Base-by-base conservation (phyloP, 345 rosid genomes). In the Populus pruinosa region DNA sequence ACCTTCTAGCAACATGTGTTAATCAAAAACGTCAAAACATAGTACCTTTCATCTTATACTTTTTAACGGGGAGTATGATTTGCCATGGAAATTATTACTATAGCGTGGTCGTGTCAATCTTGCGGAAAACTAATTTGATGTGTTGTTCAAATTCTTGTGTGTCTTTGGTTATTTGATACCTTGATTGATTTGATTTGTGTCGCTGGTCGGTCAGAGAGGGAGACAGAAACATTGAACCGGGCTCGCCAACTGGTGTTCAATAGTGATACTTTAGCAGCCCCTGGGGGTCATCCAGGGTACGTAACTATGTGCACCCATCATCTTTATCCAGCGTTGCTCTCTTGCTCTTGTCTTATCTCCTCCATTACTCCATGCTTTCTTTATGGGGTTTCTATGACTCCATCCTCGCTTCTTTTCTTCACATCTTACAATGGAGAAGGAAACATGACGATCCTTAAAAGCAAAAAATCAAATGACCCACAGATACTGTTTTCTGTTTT, bases 211-310 rank as follows among this genome's bases (percentile, higher is more conserved):
- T 80, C 90, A 96, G 99, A 96, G 82, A 91, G 98, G 71, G 99
- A 96, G 91, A 94, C 98, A 77, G 99, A 96, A 84, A 91, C 97
- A 69, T 90, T 96, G 87, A 96, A 91, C 90, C 90, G 90, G 67
- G 99, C 99, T 87, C 98, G 98, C 82, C 97, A 94, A 90, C 88
- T 96, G 82, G 97, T 96, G 82, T 91, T 88, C 85, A 91, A 78
- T 68, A 89, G 84, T 83, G 97, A 94, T 80, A 88, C 70, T 88
- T 77, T 87, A 82, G 84, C 91, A 76, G 85, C 79, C 74, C 91
- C 77, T 80, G 88, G 81, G 21, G 77, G 78, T 47, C 85, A 89
- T 50, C 80, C 85, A 71, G 85, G 88, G 96, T 89, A 83, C 47
- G 75, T 61, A 47, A 12, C 49, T 70, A 25, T 43, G 8, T 50